phyloP scores from a whole-genome alignment of 176 grass and related monocot genomes.

The Cymbopogon citratus region DNA sequence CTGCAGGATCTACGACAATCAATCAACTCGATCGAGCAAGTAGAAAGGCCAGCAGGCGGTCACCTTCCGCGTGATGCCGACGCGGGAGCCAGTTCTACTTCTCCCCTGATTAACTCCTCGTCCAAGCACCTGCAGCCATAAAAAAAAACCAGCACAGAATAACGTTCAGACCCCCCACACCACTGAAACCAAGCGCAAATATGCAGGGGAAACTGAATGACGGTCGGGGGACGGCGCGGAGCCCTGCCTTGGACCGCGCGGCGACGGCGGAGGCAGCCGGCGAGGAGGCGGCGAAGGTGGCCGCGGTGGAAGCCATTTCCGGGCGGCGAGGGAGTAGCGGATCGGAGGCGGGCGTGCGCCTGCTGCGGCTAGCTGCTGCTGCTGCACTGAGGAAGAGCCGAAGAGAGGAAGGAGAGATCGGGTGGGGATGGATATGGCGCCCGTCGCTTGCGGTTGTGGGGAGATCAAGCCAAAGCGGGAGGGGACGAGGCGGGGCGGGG shows the following conservation, averaged over 20 bases:
- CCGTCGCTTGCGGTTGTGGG: not conserved
- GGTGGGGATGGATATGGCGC: not conserved
- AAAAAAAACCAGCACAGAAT: not conserved
- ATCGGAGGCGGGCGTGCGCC: not conserved
- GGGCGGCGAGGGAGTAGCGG: not conserved
- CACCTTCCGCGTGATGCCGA: constrained; percentile 46
- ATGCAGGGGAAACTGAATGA: not conserved
- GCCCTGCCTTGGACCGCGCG: constrained; percentile 31
- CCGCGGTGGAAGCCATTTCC: constrained; percentile 19
- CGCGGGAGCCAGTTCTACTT: constrained; percentile 17
- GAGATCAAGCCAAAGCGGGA: not conserved
- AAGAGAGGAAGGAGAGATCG: constrained; percentile 7
- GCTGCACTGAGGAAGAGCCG: no score
- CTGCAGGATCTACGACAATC: not conserved
- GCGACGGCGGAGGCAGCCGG: constrained; percentile 27
- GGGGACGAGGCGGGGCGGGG: not conserved
- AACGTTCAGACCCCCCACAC: not conserved
- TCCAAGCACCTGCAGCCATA: constrained; percentile 13
- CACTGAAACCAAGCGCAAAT: not conserved
- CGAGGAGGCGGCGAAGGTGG: constrained; percentile 21
- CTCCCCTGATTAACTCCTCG: not conserved
- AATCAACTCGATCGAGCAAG: no score
- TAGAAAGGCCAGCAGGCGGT: not conserved
- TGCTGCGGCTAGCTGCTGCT: not conserved
- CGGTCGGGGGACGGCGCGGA: no score